Base-by-base conservation (phyloP, 1,284 basidiomycete species). In the Leccinum fallax region DNA sequence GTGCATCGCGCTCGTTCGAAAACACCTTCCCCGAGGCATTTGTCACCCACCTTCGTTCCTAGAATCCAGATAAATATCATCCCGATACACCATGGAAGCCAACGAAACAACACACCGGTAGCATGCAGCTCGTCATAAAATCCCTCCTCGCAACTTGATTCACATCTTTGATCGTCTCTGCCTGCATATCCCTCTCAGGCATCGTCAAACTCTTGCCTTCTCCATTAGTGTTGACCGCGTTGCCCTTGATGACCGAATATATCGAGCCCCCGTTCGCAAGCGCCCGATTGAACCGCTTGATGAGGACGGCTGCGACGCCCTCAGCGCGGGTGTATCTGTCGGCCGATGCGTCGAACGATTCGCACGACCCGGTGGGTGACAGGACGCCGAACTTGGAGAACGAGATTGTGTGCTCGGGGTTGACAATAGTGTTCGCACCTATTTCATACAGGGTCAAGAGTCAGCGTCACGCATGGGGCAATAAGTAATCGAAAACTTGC, bases 111-210 rank as follows among this genome's bases (percentile, higher is more conserved):
- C 65, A 40, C 30, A 71, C 70, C 83, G 16, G 83, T 84, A 1
- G 80, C 81, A 63, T 84, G 83, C 10, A 79, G 54, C 67, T 85
- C 83, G 0, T 83, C 67, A 65, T 74, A 85, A 58, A 83, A 82
- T 1, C 65, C 48, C 72, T 64, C 24, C 58, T 55, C 8, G 74
- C 74, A 26, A 67, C 59, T 15, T 61, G 61, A 55, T 74, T 6
- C 5, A 11, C 43, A 5, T 19, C 43, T 11, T 46, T 46, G 43
- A 46, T 46, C 43, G 43, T 46, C 43, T 21, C 5, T 4, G 43
- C 43, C n/a, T 46, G 43, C 43, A 46, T 46, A 21, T 46, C 43
- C 11, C 43, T 11, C 43, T 46, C 43, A 21, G 43, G 43, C 43
- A 46, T 46, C 10, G 43, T 46, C 43, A 46, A 13, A 46, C 43